Conservation (phyloP, 495 filamentous ascomycete genomes). For the Cercophora sp. region DNA sequence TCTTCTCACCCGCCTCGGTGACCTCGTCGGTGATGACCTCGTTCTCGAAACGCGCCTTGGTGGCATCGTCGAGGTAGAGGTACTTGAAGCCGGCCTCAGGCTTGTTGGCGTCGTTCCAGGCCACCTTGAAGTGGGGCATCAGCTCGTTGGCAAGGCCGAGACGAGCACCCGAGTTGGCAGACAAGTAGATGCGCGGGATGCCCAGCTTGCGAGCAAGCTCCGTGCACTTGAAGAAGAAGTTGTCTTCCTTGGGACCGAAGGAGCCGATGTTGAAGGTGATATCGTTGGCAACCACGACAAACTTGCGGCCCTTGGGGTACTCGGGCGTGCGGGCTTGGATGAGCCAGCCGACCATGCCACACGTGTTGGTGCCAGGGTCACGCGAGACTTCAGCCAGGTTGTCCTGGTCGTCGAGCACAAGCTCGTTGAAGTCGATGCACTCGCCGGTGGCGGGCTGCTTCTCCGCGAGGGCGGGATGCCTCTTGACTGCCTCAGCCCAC, state of each 20-base stretch:
- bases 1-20: slow-evolving; percentile 79
- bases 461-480: slow-evolving; percentile 65
- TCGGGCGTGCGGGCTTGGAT: slow-evolving; percentile 97
- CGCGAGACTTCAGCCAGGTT: slow-evolving; percentile 87
- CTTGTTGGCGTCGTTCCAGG: slow-evolving; percentile 82
- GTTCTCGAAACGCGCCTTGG: slow-evolving; percentile 84
- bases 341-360: slow-evolving; percentile 98
- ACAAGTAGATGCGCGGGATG: slow-evolving; percentile 94
- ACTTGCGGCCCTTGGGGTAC: slow-evolving; percentile 86
- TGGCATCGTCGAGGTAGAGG: slow-evolving; percentile 86
- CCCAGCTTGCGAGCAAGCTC: slow-evolving; percentile 89
- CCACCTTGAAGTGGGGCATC: slow-evolving; percentile 93
- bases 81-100: slow-evolving; percentile 96
- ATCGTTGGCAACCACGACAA: slow-evolving; percentile 96
- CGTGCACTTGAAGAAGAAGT: slow-evolving; percentile 98
- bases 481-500: slow-evolving; percentile 71
- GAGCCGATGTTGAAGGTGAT: slow-evolving; percentile 99
- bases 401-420: slow-evolving; percentile 90
- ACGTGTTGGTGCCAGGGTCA: slow-evolving; percentile 89
- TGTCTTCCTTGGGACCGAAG: slow-evolving; percentile 93
- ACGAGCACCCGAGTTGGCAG: slow-evolving; percentile 98
- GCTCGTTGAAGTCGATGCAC: slow-evolving; percentile 91
- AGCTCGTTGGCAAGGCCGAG: slow-evolving; percentile 96
- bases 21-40: slow-evolving; percentile 88
- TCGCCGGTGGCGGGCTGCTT: slow-evolving; percentile 82